These are phyloP conservation scores for Sanghuangporus weigelae DNA, from an alignment of 1,284 basidiomycete genomes.

Conservation along the genomic window DNA sequence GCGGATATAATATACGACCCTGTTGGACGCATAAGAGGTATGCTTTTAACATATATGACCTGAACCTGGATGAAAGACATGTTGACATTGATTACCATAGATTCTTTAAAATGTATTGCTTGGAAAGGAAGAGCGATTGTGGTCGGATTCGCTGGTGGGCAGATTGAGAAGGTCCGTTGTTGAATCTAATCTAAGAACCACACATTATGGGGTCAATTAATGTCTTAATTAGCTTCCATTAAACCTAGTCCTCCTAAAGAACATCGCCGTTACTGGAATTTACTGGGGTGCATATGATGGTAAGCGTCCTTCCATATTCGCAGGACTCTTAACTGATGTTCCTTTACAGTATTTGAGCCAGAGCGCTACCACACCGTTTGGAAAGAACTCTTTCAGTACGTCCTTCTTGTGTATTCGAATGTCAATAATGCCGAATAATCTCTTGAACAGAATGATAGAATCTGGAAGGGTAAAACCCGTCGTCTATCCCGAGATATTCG, in stretches of 20 bases:
- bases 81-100: slow-evolving; percentile 30
- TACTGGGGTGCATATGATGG: slow-evolving; percentile 82
- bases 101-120: slow-evolving; percentile 85
- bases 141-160: slow-evolving; percentile 86
- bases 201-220: background rate
- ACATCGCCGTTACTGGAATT: slow-evolving; percentile 75
- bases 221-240: slow-evolving; percentile 61
- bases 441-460: slow-evolving; percentile 51
- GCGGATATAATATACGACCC: slow-evolving; percentile 90
- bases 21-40: slow-evolving; percentile 73
- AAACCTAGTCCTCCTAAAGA: slow-evolving; percentile 86
- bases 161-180: slow-evolving; percentile 76
- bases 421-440: background rate
- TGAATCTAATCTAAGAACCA: background rate
- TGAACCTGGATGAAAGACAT: slow-evolving; percentile 8
- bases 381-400: slow-evolving; percentile 66
- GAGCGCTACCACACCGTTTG: slow-evolving; percentile 65
- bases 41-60: slow-evolving; percentile 16
- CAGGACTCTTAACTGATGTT: background rate
- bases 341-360: slow-evolving; percentile 58
- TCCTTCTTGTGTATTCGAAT: slow-evolving; percentile 12
- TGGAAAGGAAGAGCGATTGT: slow-evolving; percentile 92
- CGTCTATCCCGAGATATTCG: slow-evolving; percentile 67
- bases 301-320: slow-evolving; percentile 30
- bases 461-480: slow-evolving; percentile 67